Evolutionary conservation across 495 filamentous ascomycete genomes (phyloP), one percentile per base, ranked within the genome.

Genomic region (Podospora conica): DNA sequence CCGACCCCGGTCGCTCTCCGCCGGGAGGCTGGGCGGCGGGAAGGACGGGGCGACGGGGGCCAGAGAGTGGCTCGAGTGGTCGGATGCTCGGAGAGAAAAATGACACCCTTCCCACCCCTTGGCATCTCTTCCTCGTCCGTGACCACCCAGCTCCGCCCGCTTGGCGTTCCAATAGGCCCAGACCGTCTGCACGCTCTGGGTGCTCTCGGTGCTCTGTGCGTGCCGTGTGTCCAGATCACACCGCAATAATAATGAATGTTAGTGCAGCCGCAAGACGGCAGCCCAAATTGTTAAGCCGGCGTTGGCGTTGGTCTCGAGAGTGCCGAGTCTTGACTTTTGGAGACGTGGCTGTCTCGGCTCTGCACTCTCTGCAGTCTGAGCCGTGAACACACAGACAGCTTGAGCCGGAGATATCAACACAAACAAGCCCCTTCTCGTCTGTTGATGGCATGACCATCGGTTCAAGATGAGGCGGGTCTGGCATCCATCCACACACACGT

Each of bases 1-100:
- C 66, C 67, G 65, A 68, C 66, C 61, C 62, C 25, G 66, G 66
- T 55, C 59, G 27, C 53, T 23, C 9, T 67, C 65, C 56, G 31
- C 40, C 54, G 61, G 54, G 27, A 33, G 54, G 55, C 27, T 24
- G 28, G 61, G 53, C 53, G 25, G 61, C 33, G 55, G 55, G 25
- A 25, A 56, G 28, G 15, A 23, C 24, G 57, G 29, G 27, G 57
- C 57, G 29, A 9, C 21, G 25, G 12, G 58, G 57, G 12, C 25
- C 25, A 29, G 0, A 22, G 18, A 10, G 12, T 59, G 57, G 57
- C 57, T 59, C 29, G 57, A 28, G 57, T 27, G 60, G 33, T 63
- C 61, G 61, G 61, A 63, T 40, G 53, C 23, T 63, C 48, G 61
- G 61, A 63, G 61, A 28, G 22, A 63, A 61, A 33, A 61, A 63